A percentile compares a stretch with the other conserved stretches of the same genome.
phyloP scores from a whole-genome alignment of 2,329 filamentous ascomycete genomes.

The Microascus cirrosus region DNA sequence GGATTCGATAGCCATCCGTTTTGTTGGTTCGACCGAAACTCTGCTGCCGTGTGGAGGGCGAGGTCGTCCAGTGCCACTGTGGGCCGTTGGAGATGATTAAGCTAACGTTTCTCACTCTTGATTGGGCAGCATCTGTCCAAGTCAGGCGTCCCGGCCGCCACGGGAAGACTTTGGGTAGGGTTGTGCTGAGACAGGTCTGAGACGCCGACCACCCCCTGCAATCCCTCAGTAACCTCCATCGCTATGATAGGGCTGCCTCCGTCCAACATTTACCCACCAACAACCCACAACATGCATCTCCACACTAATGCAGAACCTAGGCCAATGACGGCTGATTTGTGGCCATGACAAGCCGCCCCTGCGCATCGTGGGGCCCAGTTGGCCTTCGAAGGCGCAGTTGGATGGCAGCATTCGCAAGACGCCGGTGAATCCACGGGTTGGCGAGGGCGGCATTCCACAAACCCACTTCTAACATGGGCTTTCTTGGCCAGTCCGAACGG shows the following conservation, averaged over 20 bases:
- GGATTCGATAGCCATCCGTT: neutral
- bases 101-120: neutral
- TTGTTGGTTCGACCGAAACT: neutral
- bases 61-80: neutral
- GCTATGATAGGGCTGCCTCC: neutral
- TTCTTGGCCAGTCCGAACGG: neutral
- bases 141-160: too few species aligned
- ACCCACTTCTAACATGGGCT: neutral
- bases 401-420: too few species aligned
- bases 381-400: neutral
- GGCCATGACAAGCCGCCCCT: neutral
- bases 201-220: slow-evolving; percentile 4
- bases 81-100: neutral
- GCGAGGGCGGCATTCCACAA: too few species aligned
- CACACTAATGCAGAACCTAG: neutral
- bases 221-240: neutral
- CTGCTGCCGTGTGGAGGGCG: neutral
- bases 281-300: neutral
- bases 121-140: neutral
- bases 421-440: too few species aligned
- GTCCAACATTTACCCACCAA: neutral
- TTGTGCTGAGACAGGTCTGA: slow-evolving; percentile 4
- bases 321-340: neutral
- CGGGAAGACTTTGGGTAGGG: too few species aligned
- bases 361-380: neutral